Evolutionary conservation across 2,329 filamentous ascomycete species (phyloP).

Genomic region (Aspergillus costaricaensis): DNA sequence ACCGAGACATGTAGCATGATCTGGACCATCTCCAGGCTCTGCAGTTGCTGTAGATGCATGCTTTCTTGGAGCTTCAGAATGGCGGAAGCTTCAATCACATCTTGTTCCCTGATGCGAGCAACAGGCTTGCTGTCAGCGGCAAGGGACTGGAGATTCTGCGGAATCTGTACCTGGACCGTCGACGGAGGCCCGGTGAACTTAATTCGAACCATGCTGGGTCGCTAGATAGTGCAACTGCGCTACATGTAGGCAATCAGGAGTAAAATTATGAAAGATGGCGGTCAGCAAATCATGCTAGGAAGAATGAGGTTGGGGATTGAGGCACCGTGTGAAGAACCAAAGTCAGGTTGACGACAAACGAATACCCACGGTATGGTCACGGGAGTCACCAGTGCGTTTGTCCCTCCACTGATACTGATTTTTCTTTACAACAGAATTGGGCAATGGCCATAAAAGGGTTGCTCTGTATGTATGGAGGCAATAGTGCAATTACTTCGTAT

Average conservation of each 20-base stretch:
- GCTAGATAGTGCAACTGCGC: not conserved
- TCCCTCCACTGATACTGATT: not conserved
- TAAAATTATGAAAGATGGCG: not conserved
- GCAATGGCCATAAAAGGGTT: not conserved
- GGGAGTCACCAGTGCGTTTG: constrained; percentile 14
- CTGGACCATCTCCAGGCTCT: constrained; percentile 51
- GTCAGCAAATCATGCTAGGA: not conserved
- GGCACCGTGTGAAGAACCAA: not conserved
- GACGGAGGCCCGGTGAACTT: constrained; percentile 25
- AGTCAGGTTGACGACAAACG: constrained; percentile 15
- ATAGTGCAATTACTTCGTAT: not conserved
- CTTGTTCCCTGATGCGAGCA: constrained; percentile 17
- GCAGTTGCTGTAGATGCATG: constrained; percentile 38
- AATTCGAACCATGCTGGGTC: constrained; percentile 27
- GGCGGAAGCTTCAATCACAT: constrained; percentile 13
- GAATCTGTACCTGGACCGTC: constrained; percentile 21
- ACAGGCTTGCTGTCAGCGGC: constrained; percentile 12
- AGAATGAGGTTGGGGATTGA: not conserved
- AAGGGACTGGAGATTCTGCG: constrained; percentile 10
- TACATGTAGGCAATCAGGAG: not conserved
- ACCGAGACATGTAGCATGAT: constrained; percentile 52
- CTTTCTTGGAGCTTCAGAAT: constrained; percentile 14
- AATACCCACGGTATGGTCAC: constrained; percentile 20
- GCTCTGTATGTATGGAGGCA: not conserved
- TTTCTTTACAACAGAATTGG: not conserved